Evolutionary conservation across 305 asterid genomes (phyloP).

Genomic region (Ilex paraguariensis): DNA sequence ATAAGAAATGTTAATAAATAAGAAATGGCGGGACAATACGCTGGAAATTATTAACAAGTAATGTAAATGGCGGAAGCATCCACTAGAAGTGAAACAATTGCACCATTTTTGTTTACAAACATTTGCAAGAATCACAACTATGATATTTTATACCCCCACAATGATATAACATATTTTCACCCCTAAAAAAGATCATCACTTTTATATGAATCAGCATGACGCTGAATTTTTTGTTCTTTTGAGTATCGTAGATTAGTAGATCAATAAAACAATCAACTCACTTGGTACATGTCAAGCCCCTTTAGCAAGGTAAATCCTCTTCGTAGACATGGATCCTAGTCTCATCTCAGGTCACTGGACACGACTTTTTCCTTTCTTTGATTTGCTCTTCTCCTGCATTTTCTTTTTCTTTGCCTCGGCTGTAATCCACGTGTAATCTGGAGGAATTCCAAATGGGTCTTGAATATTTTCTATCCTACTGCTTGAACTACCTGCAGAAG

Average conservation of each 20-base stretch:
- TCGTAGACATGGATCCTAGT: not conserved
- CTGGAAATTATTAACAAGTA: conserved; percentile 6
- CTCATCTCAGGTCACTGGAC: conserved; percentile 22
- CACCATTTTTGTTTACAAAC: conserved; percentile 21
- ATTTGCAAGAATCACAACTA: conserved; percentile 28
- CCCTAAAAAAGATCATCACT: conserved; percentile 3
- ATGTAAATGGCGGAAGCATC: conserved; percentile 11
- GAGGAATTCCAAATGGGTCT: conserved; percentile 79
- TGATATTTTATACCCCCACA: conserved; percentile 32
- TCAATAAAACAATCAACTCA: conserved; percentile 1
- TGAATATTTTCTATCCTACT: conserved; percentile 58
- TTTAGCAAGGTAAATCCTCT: not conserved
- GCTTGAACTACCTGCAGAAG: conserved; percentile 51
- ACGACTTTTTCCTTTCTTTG: conserved; percentile 58
- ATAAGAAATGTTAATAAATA: too few species aligned
- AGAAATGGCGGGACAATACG: too few species aligned
- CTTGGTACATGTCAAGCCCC: not conserved
- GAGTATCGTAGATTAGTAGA: conserved; percentile 1
- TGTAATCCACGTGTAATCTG: conserved; percentile 75
- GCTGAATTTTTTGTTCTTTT: not conserved
- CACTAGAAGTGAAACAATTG: conserved; percentile 18
- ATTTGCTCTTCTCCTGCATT: conserved; percentile 77
- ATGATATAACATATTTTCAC: conserved; percentile 8
- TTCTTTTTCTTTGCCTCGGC: conserved; percentile 90
- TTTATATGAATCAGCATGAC: not conserved